phyloP scores from a whole-genome alignment of 2,329 filamentous ascomycete genomes.

The Pestalotiopsis sp. region DNA sequence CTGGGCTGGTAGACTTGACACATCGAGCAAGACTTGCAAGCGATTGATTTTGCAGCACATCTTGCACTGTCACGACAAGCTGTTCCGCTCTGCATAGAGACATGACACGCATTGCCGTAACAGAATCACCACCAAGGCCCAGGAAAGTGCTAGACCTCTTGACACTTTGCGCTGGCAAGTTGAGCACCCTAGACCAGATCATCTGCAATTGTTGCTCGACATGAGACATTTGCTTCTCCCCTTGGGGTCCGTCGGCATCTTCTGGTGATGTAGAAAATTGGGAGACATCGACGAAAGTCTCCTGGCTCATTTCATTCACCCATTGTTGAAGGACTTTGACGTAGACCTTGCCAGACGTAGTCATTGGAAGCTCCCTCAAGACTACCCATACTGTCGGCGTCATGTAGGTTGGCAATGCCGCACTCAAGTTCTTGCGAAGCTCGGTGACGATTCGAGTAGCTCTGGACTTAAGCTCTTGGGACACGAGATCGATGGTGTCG shows the following conservation, averaged over 20 bases:
- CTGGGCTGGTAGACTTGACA: not conserved
- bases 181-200: conserved; percentile 7
- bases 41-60: conserved; percentile 11
- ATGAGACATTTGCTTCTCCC: not conserved
- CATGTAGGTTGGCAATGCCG: conserved; percentile 11
- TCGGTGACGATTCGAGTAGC: not conserved
- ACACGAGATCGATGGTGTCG: not conserved
- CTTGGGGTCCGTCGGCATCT: not conserved
- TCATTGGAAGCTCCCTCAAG: conserved; percentile 8
- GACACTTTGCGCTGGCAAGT: not conserved
- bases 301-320: conserved; percentile 12
- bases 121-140: conserved; percentile 13
- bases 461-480: not conserved
- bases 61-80: conserved; percentile 11
- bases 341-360: conserved; percentile 12
- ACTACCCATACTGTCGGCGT: conserved; percentile 12
- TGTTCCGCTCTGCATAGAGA: conserved; percentile 6
- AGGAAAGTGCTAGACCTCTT: conserved; percentile 6
- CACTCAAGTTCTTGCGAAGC: conserved; percentile 4
- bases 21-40: conserved; percentile 9
- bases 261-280: not conserved
- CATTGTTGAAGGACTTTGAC: conserved; percentile 11
- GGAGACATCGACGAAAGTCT: conserved; percentile 3
- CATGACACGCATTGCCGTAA: conserved; percentile 15
- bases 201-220: not conserved